phyloP scores from a whole-genome alignment of 2,329 filamentous ascomycete species.

The Alternaria arbusti region DNA sequence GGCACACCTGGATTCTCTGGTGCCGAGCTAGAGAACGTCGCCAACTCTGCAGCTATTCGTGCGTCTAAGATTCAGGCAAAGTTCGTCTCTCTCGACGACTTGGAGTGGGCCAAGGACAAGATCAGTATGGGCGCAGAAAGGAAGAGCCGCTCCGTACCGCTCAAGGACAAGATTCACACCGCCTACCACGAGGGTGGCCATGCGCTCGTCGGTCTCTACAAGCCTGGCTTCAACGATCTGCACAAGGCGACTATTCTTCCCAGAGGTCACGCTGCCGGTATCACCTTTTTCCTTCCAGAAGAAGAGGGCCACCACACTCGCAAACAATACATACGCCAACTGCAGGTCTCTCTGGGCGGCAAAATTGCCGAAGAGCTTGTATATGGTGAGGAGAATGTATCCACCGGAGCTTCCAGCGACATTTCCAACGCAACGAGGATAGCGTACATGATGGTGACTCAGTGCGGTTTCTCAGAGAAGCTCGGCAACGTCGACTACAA shows the following conservation, averaged over 20 bases:
- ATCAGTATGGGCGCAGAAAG: constrained; percentile 96
- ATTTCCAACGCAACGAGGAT: constrained; percentile 71
- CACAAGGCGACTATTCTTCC: constrained; percentile 99
- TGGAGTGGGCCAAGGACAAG: constrained; percentile 98
- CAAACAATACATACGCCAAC: constrained; percentile 78
- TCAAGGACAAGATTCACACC: constrained; percentile 95
- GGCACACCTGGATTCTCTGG: constrained; percentile 92
- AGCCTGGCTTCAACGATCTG: constrained; percentile 74
- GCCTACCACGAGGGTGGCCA: constrained; percentile 97
- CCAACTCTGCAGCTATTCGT: constrained; percentile 93
- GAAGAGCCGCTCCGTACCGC: constrained; percentile 85
- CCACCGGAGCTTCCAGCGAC: constrained; percentile 84
- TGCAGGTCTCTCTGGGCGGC: constrained; percentile 82
- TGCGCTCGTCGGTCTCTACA: constrained; percentile 86
- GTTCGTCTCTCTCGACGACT: constrained; percentile 77
- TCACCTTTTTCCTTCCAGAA: constrained; percentile 89
- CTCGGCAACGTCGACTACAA: constrained; percentile 90
- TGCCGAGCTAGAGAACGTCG: constrained; percentile 93
- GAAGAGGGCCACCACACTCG: constrained; percentile 84
- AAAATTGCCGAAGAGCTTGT: constrained; percentile 91
- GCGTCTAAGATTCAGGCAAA: constrained; percentile 86
- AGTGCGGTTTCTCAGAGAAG: constrained; percentile 84
- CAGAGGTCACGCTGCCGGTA: constrained; percentile 81
- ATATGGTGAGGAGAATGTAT: constrained; percentile 89
- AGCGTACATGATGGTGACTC: constrained; percentile 87